phyloP scores from a whole-genome alignment of 345 rosid genomes.

The Syzygium aromaticum region DNA sequence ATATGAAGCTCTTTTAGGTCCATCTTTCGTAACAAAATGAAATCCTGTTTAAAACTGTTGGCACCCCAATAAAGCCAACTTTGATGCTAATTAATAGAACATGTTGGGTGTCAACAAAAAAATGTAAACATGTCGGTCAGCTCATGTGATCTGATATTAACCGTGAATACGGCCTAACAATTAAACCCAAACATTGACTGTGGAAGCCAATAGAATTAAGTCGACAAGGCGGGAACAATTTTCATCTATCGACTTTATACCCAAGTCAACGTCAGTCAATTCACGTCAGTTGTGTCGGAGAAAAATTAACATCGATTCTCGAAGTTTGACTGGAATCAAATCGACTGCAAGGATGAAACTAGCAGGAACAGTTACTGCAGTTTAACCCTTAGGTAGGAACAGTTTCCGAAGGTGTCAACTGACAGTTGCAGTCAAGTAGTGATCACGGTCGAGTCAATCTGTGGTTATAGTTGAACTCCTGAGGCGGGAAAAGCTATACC shows the following conservation, averaged over 20 bases:
- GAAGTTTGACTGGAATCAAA: background rate
- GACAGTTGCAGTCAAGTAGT: background rate
- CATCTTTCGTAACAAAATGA: background rate
- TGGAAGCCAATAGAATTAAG: background rate
- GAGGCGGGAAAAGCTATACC: background rate
- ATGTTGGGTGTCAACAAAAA: background rate
- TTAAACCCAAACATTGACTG: background rate
- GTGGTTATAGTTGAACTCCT: background rate
- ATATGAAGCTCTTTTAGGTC: background rate
- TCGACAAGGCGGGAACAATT: background rate
- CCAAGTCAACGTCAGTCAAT: background rate
- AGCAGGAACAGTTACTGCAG: background rate
- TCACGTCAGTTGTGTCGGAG: background rate
- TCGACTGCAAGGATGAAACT: background rate
- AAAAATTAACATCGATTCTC: background rate
- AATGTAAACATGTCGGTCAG: background rate
- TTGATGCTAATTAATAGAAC: background rate
- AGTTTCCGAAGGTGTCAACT: background rate
- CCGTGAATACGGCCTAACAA: background rate
- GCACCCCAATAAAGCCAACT: background rate
- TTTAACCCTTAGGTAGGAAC: too few species aligned
- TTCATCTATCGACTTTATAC: background rate
- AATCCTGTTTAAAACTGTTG: background rate
- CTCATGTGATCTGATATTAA: background rate
- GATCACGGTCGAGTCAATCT: background rate